A percentile compares a stretch with the other conserved stretches of the same genome.
These are phyloP conservation scores for Aspergillus haitiensis DNA, from an alignment of 495 filamentous ascomycete genomes.

Conservation along the genomic window DNA sequence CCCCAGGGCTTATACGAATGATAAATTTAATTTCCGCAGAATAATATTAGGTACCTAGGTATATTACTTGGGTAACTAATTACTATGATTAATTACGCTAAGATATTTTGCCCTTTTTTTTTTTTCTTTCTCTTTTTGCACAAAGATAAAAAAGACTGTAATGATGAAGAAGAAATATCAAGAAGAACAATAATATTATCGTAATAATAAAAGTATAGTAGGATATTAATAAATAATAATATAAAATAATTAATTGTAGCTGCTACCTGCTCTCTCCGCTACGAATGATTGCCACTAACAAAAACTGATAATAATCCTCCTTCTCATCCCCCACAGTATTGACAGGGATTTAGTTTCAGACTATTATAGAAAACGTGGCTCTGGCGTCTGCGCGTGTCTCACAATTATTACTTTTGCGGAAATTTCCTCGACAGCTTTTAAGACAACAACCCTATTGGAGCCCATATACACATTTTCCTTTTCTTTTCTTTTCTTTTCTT, in stretches of 20 bases:
- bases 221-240: background rate
- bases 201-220: too few relatives aligned
- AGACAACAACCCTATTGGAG: background rate
- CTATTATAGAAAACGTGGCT: conserved; percentile 18
- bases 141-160: too few relatives aligned
- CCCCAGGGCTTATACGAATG: background rate
- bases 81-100: too few relatives aligned
- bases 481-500: too few relatives aligned
- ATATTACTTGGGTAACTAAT: too few relatives aligned
- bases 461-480: too few relatives aligned
- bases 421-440: conserved; percentile 3
- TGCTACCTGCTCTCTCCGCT: background rate
- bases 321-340: conserved; percentile 14
- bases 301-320: background rate
- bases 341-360: conserved; percentile 15
- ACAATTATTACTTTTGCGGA: conserved; percentile 15
- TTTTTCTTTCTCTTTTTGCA: too few relatives aligned
- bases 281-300: background rate
- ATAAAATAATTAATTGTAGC: background rate
- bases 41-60: background rate
- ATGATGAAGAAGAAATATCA: too few relatives aligned
- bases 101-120: too few relatives aligned
- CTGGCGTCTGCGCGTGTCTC: conserved; percentile 16
- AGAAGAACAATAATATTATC: too few relatives aligned
- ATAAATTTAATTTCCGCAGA: background rate